phyloP scores from a whole-genome alignment of 2,329 filamentous ascomycete genomes.

The Alternaria sp. region DNA sequence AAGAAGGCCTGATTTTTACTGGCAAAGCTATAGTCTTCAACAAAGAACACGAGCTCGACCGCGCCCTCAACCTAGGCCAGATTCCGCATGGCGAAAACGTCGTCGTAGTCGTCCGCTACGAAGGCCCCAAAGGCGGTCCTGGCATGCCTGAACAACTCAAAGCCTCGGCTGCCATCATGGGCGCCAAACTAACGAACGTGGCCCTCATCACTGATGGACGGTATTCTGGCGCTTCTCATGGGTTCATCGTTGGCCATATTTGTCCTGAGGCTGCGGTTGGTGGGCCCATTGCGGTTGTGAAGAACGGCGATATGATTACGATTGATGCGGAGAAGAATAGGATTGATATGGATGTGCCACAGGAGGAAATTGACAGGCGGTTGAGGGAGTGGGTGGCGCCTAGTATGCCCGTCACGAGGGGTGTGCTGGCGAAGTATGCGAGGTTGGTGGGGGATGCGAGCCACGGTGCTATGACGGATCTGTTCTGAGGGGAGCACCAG shows the following conservation, averaged over 20 bases:
- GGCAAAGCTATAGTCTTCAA: slow-evolving; percentile 85
- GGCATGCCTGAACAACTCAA: slow-evolving; percentile 97
- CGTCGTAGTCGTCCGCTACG: slow-evolving; percentile 89
- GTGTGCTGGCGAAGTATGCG: slow-evolving; percentile 89
- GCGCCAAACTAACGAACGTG: slow-evolving; percentile 83
- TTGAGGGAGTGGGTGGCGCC: slow-evolving; percentile 73
- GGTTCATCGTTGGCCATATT: slow-evolving; percentile 93
- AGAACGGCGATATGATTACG: slow-evolving; percentile 80
- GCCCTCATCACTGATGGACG: slow-evolving; percentile 91
- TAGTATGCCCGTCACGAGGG: slow-evolving; percentile 74
- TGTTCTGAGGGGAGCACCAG: slow-evolving; percentile 55
- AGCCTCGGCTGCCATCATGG: slow-evolving; percentile 89
- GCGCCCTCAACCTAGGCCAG: slow-evolving; percentile 73
- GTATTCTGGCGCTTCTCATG: slow-evolving; percentile 86
- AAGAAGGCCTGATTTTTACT: slow-evolving; percentile 83
- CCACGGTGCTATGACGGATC: slow-evolving; percentile 87
- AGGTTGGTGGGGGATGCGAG: slow-evolving; percentile 87
- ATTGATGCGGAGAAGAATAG: slow-evolving; percentile 83
- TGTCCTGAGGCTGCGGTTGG: slow-evolving; percentile 89
- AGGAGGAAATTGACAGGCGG: slow-evolving; percentile 72
- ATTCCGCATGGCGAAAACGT: slow-evolving; percentile 79
- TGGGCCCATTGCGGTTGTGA: slow-evolving; percentile 83
- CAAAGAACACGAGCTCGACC: slow-evolving; percentile 80
- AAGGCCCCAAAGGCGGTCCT: slow-evolving; percentile 90
- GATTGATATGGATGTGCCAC: slow-evolving; percentile 72